These are phyloP conservation scores for Tausonia pullulans DNA, from an alignment of 1,284 basidiomycete genomes.

Conservation along the genomic window DNA sequence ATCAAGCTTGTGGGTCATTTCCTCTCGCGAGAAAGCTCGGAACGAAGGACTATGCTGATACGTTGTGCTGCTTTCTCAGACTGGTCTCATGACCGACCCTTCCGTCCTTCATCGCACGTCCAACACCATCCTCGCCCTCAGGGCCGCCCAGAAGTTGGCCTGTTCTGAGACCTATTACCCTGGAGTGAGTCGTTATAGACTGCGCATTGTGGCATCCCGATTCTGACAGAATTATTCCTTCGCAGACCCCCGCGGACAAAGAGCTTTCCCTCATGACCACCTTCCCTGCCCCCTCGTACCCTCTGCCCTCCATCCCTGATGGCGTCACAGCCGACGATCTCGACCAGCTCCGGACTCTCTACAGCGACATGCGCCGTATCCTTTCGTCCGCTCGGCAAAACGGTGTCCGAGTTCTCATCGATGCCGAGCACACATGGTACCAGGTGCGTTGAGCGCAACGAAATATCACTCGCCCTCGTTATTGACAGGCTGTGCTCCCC, in stretches of 20 bases:
- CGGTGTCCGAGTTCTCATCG: conserved; percentile 49
- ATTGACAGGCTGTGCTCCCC: background rate
- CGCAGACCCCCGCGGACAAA: conserved; percentile 8
- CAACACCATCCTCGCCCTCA: conserved; percentile 32
- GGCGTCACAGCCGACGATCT: conserved; percentile 42
- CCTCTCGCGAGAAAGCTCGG: background rate
- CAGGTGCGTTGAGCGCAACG: conserved; percentile 33
- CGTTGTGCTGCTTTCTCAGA: conserved; percentile 21
- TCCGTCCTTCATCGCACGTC: conserved; percentile 33
- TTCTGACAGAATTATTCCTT: background rate
- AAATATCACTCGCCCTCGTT: background rate
- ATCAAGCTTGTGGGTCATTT: conserved; percentile 54
- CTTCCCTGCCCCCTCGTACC: background rate
- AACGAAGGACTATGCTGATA: background rate
- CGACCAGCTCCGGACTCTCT: conserved; percentile 47
- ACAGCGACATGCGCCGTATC: conserved; percentile 48
- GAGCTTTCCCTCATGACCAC: conserved; percentile 1
- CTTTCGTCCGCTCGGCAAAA: conserved; percentile 47
- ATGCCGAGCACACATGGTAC: conserved; percentile 72
- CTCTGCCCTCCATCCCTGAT: conserved; percentile 26
- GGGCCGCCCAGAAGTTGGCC: conserved; percentile 14
- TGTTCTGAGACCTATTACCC: conserved; percentile 8
- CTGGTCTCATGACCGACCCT: conserved; percentile 31
- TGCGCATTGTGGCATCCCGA: background rate
- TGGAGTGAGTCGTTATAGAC: conserved; percentile 3